Evolutionary conservation across 331 rosid species (phyloP), one percentile per base, ranked within the genome.

Genomic region (Quercus tomentella): DNA sequence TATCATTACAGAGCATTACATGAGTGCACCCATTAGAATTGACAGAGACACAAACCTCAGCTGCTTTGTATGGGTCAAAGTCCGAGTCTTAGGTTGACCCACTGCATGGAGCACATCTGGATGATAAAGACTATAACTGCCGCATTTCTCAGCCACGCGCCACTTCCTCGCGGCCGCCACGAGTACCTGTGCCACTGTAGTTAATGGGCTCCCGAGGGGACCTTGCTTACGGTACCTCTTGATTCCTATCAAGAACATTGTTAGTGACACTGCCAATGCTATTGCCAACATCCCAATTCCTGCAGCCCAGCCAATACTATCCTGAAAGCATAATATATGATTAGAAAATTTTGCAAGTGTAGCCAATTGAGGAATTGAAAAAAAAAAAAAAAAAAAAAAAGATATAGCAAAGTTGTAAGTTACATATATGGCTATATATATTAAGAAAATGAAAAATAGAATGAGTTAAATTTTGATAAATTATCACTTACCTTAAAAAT

Each of bases 241-340:
- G 10, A 70, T 58, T 11, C 94, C 92, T 0, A 76, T 16, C 43
- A 90, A 7, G 58, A 90, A 88, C 18, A 86, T 15, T 2, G 18
- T 72, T 2, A 90, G 66, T 0, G 89, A 81, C 26, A 71, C 76
- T 3, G 74, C 89, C 56, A 86, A 6, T 4, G 81, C 91, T 3
- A 31, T 86, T 2, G 87, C 77, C 58, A 88, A 41, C 18, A 88
- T 15, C 25, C 82, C 89, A 26, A 65, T 86, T 4, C 91, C 88
- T 1, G 62, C 9, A 0, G 72, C 82, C 94, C 91, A 88, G 52
- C 91, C 78, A 4, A 90, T 66, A 45, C 81, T 90, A 23, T 88
- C 94, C 94, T 88, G 49, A n/a, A 45, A 18, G 4, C 6, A 21
- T 5, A 4, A 2, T 55, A 25, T 4, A 49, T 49, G 10, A 12